phyloP scores from a whole-genome alignment of 345 rosid species.

The Melastoma malabathricum region DNA sequence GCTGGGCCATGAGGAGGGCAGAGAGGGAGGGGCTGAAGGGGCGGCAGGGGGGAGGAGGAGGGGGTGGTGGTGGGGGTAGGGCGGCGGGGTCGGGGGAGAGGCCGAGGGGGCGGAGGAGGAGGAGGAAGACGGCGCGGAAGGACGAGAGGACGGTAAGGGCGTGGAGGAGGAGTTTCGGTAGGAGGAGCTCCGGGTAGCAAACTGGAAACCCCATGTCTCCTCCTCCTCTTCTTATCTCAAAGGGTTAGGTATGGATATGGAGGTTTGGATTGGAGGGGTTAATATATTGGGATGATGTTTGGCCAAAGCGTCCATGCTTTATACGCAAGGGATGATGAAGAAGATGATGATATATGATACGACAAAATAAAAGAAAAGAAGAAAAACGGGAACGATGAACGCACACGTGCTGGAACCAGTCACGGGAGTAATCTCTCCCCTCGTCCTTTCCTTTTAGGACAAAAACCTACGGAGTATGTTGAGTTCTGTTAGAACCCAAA shows the following conservation, averaged over 20 bases:
- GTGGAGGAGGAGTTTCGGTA: constrained; percentile 16
- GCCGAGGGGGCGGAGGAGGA: constrained; percentile 13
- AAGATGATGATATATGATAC: too few relatives aligned
- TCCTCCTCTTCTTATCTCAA: background rate
- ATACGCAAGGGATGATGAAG: too few relatives aligned
- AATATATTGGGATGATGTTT: too few relatives aligned
- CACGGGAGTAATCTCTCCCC: too few relatives aligned
- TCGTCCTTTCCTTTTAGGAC: too few relatives aligned
- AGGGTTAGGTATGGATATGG: background rate
- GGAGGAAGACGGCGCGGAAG: constrained; percentile 12
- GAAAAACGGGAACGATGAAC: too few relatives aligned
- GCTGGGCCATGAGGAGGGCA: constrained; percentile 13
- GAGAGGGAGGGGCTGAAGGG: constrained; percentile 10
- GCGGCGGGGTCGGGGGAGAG: constrained; percentile 11
- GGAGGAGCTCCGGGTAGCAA: constrained; percentile 17
- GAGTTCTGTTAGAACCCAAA: too few relatives aligned
- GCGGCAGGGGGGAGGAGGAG: background rate
- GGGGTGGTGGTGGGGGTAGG: background rate
- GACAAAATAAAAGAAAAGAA: too few relatives aligned
- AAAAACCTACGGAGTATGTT: too few relatives aligned
- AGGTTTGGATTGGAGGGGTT: too few relatives aligned
- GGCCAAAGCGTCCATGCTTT: too few relatives aligned
- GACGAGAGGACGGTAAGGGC: constrained; percentile 12
- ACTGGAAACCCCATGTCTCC: constrained; percentile 13
- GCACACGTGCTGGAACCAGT: too few relatives aligned